Evolutionary conservation across 192 early-diverging fungal species (phyloP), one percentile per base, ranked within the genome.

Genomic region (Helicostylum pulchrum): DNA sequence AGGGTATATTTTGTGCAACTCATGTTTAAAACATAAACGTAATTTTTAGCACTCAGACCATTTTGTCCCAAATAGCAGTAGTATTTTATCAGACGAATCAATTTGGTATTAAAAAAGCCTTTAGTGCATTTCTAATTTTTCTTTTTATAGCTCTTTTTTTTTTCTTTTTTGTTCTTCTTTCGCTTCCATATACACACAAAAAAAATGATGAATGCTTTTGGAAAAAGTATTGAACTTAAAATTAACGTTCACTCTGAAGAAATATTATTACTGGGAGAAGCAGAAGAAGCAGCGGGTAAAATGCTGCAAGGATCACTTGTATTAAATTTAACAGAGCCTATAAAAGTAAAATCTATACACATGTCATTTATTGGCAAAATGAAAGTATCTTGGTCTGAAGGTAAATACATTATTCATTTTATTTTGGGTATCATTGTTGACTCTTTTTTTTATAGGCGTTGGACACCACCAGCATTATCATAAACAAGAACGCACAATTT

Each of bases 271-370:
- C 6, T 50, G 31, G 53, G 53, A 15, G 17, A 31, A 19, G 31
- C 53, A 14, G 36, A 55, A 20, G 78, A 81, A 57, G 74, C 78
- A 0, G 68, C 72, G 7, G 78, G 80, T 14, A 73, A 72, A 50
- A 47, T 84, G 20, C 62, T 87, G n/a, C 75, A 79, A 57, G 86
- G 86, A 3, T 66, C 77, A 15, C 62, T 88, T 12, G 51, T 74
- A 5, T 62, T 86, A 21, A 76, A 71, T 44, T 45, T 84, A n/a
- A 43, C 53, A 20, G 83, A 88, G 45, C 39, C 75, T 0, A 74
- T 77, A 9, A 78, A 81, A 15, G 64, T 86, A 23, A 78, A 76
- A 15, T 75, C 79, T 1, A 76, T 88, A 31, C 59, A 39, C 31
- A 56, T 88, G 3, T 52, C 47, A 10, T 80, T 88, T 46, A 69